These are phyloP conservation scores for Grosmannia clavigera DNA, from an alignment of 2,329 filamentous ascomycete genomes.

Conservation along the genomic window DNA sequence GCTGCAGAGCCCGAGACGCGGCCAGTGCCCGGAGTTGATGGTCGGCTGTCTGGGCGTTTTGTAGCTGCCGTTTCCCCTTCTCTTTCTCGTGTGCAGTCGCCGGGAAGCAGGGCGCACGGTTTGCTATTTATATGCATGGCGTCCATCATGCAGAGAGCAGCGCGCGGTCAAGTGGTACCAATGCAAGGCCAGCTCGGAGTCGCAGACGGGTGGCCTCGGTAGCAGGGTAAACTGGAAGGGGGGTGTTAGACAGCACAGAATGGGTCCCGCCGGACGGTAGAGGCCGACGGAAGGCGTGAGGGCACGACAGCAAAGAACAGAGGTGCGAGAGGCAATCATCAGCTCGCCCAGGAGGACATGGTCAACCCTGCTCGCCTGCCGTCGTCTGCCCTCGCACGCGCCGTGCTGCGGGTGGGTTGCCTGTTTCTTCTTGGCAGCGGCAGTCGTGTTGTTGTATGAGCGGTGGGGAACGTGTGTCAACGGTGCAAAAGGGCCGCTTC, in stretches of 20 bases:
- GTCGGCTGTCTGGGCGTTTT: slow-evolving; percentile 2
- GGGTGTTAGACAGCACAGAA: slow-evolving; percentile 4
- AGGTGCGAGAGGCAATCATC: background rate
- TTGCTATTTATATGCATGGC: slow-evolving; percentile 15
- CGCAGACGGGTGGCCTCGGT: slow-evolving; percentile 4
- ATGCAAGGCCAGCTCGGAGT: slow-evolving; percentile 13
- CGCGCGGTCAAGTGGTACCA: slow-evolving; percentile 12
- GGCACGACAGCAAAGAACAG: background rate
- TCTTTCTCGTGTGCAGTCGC: slow-evolving; percentile 1
- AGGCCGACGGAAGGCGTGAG: background rate
- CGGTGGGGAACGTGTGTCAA: slow-evolving; percentile 3
- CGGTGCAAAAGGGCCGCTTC: background rate
- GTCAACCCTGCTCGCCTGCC: background rate
- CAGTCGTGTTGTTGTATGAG: slow-evolving; percentile 6
- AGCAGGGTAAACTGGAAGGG: slow-evolving; percentile 2
- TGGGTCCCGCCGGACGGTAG: background rate
- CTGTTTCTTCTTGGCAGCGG: background rate
- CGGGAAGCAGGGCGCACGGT: slow-evolving; percentile 8
- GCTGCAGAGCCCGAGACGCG: slow-evolving; percentile 1
- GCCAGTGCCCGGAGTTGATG: slow-evolving; percentile 6
- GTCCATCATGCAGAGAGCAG: slow-evolving; percentile 9
- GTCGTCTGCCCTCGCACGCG: background rate
- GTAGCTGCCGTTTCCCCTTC: background rate
- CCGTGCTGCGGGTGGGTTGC: no score
- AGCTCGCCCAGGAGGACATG: slow-evolving; percentile 1